These are phyloP conservation scores for Rhizopus delemar DNA, from an alignment of 371 early-diverging fungal species.

Conservation along the genomic window DNA sequence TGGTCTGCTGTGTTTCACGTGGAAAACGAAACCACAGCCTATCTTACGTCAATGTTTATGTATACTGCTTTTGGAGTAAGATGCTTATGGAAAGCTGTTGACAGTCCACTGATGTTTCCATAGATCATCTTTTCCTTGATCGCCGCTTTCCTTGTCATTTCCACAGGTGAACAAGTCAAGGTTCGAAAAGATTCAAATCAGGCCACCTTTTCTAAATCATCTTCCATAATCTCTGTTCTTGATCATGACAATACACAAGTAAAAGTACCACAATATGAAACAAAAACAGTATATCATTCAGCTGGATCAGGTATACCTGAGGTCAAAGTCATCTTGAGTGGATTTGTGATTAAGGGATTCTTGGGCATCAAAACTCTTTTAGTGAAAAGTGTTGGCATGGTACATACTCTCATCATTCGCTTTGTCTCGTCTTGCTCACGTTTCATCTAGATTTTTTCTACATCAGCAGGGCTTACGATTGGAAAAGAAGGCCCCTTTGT, in stretches of 20 bases:
- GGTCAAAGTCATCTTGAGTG: constrained; percentile 92
- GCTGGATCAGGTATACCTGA: constrained; percentile 96
- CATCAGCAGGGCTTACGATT: constrained; percentile 79
- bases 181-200: constrained; percentile 26
- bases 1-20: constrained; percentile 46
- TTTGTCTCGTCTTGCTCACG: constrained; percentile 30
- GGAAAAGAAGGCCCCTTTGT: constrained; percentile 97
- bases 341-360: constrained; percentile 89
- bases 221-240: constrained; percentile 26
- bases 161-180: constrained; percentile 43
- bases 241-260: constrained; percentile 7
- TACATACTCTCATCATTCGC: constrained; percentile 34
- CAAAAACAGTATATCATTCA: constrained; percentile 58
- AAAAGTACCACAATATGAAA: constrained; percentile 28
- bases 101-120: neutral
- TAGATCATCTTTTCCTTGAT: constrained; percentile 41
- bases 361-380: constrained; percentile 83
- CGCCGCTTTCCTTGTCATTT: constrained; percentile 46
- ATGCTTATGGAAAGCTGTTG: neutral
- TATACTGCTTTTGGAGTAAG: constrained; percentile 50
- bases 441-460: constrained; percentile 60
- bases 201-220: constrained; percentile 24
- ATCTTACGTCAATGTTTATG: constrained; percentile 39
- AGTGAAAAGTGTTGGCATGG: constrained; percentile 86
- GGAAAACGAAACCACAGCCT: constrained; percentile 19